phyloP scores from a whole-genome alignment of 306 rosid genomes.

The Malus sieversii region DNA sequence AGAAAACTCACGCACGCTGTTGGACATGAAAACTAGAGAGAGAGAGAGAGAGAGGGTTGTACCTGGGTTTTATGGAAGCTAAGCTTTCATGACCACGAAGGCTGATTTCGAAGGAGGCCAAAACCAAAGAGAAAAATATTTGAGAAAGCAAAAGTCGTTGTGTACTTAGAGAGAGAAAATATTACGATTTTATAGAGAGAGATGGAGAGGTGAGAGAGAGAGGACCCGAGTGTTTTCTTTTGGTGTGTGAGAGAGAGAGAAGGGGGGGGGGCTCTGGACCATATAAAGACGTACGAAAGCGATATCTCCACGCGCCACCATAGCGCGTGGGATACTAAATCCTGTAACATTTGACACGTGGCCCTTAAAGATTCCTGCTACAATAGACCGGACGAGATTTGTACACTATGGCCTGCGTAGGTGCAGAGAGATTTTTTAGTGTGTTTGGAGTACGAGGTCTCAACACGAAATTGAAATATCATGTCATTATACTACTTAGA shows the following conservation, averaged over 20 bases:
- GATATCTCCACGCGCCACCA: constrained; percentile 18
- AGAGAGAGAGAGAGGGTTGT: neutral
- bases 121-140: neutral
- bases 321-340: constrained; percentile 12
- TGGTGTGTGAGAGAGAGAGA: constrained; percentile 15
- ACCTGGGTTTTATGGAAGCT: constrained; percentile 47
- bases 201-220: neutral
- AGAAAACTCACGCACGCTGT: neutral
- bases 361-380: constrained; percentile 33
- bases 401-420: neutral
- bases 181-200: neutral
- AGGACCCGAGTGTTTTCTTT: neutral
- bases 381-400: neutral
- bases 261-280: constrained; percentile 18
- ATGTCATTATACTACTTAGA: too few relatives aligned
- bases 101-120: constrained; percentile 34
- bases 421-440: too few relatives aligned
- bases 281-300: constrained; percentile 10
- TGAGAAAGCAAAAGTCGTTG: constrained; percentile 40
- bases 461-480: too few relatives aligned
- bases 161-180: neutral
- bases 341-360: constrained; percentile 25
- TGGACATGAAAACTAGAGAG: constrained; percentile 9
- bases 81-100: constrained; percentile 55
- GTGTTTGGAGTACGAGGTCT: accelerated